These are phyloP conservation scores for Spiraea crenata DNA, from an alignment of 331 rosid genomes.

Conservation along the genomic window DNA sequence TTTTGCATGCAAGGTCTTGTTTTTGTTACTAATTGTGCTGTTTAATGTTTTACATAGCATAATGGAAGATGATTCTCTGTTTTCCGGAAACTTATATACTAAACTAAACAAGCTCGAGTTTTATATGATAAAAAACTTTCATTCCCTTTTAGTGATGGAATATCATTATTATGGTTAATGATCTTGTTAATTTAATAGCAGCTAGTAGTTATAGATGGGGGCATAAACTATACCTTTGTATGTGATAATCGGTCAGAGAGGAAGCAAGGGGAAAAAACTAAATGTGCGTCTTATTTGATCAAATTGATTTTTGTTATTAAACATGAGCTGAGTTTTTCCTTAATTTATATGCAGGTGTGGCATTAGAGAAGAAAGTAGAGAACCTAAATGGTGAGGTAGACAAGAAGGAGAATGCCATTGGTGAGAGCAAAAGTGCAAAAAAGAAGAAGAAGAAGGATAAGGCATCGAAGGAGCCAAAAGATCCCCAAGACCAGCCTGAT, in stretches of 20 bases:
- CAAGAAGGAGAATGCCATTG: constrained; percentile 47
- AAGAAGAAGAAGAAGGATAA: constrained; percentile 85
- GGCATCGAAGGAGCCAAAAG: constrained; percentile 57
- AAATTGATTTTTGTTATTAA: background rate
- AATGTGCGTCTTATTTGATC: constrained; percentile 9
- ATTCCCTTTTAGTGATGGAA: background rate
- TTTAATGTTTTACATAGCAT: background rate
- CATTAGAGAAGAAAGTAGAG: constrained; percentile 38
- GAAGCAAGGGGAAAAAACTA: background rate
- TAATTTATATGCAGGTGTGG: constrained; percentile 21
- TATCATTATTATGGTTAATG: background rate
- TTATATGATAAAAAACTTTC: background rate
- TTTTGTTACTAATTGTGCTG: background rate
- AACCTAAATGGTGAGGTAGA: constrained; percentile 39
- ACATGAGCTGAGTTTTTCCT: background rate
- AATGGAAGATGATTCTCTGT: background rate
- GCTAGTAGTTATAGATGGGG: background rate
- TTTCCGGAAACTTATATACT: background rate
- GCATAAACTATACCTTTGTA: background rate
- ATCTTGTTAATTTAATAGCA: background rate
- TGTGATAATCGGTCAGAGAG: background rate
- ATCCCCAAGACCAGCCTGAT: constrained; percentile 48
- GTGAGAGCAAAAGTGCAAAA: constrained; percentile 57
- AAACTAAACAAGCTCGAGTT: background rate
- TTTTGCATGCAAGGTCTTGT: constrained; percentile 13